A percentile compares a stretch with the other conserved stretches of the same genome.
Conservation (phyloP, 75 land plant genomes). For the Ceratopteris richardii region DNA sequence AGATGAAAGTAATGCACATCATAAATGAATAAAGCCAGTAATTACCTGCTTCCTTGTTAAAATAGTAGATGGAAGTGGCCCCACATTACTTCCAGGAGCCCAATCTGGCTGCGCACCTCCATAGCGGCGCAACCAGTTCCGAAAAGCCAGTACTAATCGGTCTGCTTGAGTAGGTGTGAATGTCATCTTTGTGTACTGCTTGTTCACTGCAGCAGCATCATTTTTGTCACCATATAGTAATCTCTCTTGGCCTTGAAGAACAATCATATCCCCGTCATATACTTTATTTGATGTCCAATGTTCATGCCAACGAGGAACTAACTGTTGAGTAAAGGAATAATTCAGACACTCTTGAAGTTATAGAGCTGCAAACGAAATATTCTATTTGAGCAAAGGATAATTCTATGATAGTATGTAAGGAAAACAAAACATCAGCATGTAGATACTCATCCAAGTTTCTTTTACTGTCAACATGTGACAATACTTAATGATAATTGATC, state of each 20-base stretch:
- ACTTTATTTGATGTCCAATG: conserved; percentile 99
- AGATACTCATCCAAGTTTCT: too few species aligned
- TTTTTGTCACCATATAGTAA: conserved; percentile 45
- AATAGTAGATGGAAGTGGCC: conserved; percentile 67
- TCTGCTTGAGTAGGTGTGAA: conserved; percentile 99
- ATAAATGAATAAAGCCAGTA: too few species aligned
- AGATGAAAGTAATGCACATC: too few species aligned
- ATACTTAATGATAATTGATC: too few species aligned
- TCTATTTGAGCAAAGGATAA: too few species aligned
- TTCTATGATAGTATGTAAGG: too few species aligned
- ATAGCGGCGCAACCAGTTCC: conserved; percentile 76
- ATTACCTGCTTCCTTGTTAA: conserved; percentile 52
- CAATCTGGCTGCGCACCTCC: conserved; percentile 88
- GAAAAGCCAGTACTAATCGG: conserved; percentile 86
- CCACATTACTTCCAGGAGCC: conserved; percentile 38
- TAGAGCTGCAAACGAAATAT: too few species aligned
- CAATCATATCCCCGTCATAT: conserved; percentile 99
- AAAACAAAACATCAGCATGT: too few species aligned
- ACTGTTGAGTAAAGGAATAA: too few species aligned
- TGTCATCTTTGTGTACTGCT: conserved; percentile 72
- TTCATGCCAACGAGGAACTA: conserved; percentile 92
- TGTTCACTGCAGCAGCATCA: conserved; percentile 51
- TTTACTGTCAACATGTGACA: too few species aligned
- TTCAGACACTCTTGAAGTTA: too few species aligned
- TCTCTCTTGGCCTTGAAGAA: conserved; percentile 98